Base-by-base conservation (phyloP, 2,329 filamentous ascomycete species). In the Monilinia fructicola region DNA sequence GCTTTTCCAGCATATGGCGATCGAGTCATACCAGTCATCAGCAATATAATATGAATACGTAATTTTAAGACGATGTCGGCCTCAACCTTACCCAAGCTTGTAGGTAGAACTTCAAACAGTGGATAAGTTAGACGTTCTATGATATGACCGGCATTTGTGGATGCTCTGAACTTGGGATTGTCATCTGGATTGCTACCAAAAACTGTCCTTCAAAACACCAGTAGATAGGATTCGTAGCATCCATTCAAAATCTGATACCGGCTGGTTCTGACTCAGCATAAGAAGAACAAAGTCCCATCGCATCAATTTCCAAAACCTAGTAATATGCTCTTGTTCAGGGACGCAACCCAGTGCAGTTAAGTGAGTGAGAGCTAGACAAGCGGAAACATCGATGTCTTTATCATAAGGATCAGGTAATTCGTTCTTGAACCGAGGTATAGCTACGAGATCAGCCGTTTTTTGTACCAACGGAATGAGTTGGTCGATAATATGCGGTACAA, bases 181-280 rank as follows among this genome's bases (percentile, higher is more conserved):
- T 80, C 74, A 16, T 81, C 79, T 42, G 79, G 77, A 28, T 92
- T 86, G 21, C 90, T 86, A 0, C 91, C 91, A 60, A 94, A 94
- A 86, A 1, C 86, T 88, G 1, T 81, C 78, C 0, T 83, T 78
- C 0, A 90, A 81, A 0, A 85, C 83, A 6, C 90, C 92, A 0
- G 88, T 90, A 46, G 83, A 82, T 2, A 95, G 78, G 58, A 93
- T 81, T 35, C 84, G 81, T 11, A 93, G 79, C 79, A 89, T 89
- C 38, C 83, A 80, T 1, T 85, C 78, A 64, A 91, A 88, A 60
- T 92, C 87, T 1, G 80, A 76, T 0, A 86, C 78, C 1, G 85
- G 84, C 68, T 93, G 90, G 65, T 87, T 87, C 40, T 85, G 85
- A 67, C 85, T 87, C 1, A 94, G 81, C 72, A 91, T 84, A 65